Percentiles rank a stretch among this genome's conserved stretches.
Conservation (phyloP, 2,329 filamentous ascomycete genomes). For the Trichoderma sp. region DNA sequence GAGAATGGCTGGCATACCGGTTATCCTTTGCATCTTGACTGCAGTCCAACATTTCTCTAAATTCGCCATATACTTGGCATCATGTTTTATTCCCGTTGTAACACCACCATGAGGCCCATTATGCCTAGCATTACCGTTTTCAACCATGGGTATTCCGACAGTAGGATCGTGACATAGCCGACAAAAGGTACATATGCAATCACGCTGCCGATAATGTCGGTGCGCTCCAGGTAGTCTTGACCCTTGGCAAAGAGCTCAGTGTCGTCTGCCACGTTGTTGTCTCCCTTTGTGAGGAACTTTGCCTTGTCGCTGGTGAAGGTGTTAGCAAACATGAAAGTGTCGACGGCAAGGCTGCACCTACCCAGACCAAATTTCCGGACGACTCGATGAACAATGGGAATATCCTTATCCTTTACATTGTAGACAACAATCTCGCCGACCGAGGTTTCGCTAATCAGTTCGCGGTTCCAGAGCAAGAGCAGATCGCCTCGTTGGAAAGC, state of each 20-base stretch:
- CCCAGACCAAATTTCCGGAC: constrained; percentile 71
- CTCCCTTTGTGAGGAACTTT: constrained; percentile 92
- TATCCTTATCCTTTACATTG: constrained; percentile 90
- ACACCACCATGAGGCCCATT: constrained; percentile 90
- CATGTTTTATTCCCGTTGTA: constrained; percentile 75
- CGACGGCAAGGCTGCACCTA: constrained; percentile 34
- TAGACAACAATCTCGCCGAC: constrained; percentile 63
- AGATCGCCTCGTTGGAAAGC: constrained; percentile 79
- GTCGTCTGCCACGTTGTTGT: constrained; percentile 94
- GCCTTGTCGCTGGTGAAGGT: constrained; percentile 48
- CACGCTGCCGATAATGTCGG: constrained; percentile 92
- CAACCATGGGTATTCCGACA: constrained; percentile 94
- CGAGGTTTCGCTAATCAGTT: constrained; percentile 55
- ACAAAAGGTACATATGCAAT: constrained; percentile 91
- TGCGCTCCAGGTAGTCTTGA: constrained; percentile 82
- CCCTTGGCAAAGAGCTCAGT: constrained; percentile 81
- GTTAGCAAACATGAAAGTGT: neutral
- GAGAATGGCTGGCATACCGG: neutral
- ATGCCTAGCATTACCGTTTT: constrained; percentile 93
- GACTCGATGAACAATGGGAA: constrained; percentile 94
- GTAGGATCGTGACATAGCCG: constrained; percentile 93
- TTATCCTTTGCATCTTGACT: neutral
- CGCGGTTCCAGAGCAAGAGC: constrained; percentile 75
- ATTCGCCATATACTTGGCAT: neutral
- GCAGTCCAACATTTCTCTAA: neutral